Evolutionary conservation across 768 basidiomycete species (phyloP).

Genomic region (Phlebiopsis flavidoalba): DNA sequence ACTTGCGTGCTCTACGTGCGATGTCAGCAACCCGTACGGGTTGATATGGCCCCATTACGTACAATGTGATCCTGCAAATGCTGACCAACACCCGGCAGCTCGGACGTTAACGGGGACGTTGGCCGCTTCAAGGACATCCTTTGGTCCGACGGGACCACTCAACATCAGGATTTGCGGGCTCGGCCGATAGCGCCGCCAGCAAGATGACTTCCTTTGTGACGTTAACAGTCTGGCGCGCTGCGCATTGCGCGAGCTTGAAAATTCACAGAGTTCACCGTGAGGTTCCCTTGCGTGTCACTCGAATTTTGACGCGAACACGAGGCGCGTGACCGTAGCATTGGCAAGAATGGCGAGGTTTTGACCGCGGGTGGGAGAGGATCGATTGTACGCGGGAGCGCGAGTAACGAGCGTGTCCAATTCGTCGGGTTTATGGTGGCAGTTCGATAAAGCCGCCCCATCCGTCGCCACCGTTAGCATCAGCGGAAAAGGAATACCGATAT

Average conservation of each 20-base stretch:
- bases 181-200: constrained; percentile 44
- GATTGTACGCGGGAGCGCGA: constrained; percentile 61
- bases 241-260: constrained; percentile 31
- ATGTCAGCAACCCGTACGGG: neutral
- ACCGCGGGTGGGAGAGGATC: constrained; percentile 56
- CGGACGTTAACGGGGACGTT: constrained; percentile 39
- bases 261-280: constrained; percentile 46
- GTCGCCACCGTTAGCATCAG: constrained; percentile 42
- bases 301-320: constrained; percentile 35
- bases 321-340: constrained; percentile 53
- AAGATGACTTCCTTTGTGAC: constrained; percentile 58
- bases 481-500: constrained; percentile 35
- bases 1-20: constrained; percentile 30
- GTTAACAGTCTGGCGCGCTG: constrained; percentile 36
- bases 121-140: constrained; percentile 41
- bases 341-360: constrained; percentile 62
- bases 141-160: constrained; percentile 57
- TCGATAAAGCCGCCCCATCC: constrained; percentile 47
- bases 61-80: constrained; percentile 53
- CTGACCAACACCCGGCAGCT: constrained; percentile 57
- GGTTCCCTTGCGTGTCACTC: constrained; percentile 26
- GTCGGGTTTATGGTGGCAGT: constrained; percentile 55
- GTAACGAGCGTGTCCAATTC: constrained; percentile 58
- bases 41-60: neutral
- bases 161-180: constrained; percentile 51